Evolutionary conservation across 495 filamentous ascomycete species (phyloP).

Genomic region (Hypoxylon rickii): DNA sequence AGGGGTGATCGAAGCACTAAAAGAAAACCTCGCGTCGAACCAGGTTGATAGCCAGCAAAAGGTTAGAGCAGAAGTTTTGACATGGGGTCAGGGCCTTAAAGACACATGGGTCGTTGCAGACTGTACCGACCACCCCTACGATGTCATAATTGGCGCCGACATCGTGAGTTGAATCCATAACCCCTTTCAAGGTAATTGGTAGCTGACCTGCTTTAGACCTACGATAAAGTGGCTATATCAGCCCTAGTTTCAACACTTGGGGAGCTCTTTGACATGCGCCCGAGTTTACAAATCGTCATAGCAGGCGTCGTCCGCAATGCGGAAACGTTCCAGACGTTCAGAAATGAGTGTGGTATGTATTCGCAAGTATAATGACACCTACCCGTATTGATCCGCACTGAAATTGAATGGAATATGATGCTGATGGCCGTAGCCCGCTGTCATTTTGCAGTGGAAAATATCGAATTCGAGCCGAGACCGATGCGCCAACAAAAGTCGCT

Average conservation of each 20-base stretch:
- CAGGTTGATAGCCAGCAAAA: constrained; percentile 43
- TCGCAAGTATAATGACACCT: too few relatives aligned
- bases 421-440: constrained; percentile 34
- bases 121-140: constrained; percentile 29
- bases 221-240: constrained; percentile 40
- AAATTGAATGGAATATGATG: not conserved
- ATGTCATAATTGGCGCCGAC: constrained; percentile 49
- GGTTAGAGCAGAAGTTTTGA: constrained; percentile 48
- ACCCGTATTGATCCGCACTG: not conserved
- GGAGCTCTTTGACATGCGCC: constrained; percentile 38
- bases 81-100: constrained; percentile 54
- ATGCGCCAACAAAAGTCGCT: constrained; percentile 59
- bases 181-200: not conserved
- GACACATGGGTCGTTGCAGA: constrained; percentile 33
- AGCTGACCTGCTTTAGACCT: constrained; percentile 29
- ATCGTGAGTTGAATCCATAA: constrained; percentile 40
- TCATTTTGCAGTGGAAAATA: constrained; percentile 46
- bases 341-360: constrained; percentile 39
- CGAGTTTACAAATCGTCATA: constrained; percentile 38
- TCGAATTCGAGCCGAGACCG: constrained; percentile 50
- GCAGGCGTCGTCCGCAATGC: constrained; percentile 43
- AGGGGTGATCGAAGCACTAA: constrained; percentile 62
- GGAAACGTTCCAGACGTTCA: constrained; percentile 41
- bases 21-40: constrained; percentile 65
- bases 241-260: constrained; percentile 42